These are phyloP conservation scores for Diversispora eburnea DNA, from an alignment of 192 early-diverging fungal genomes.

Conservation along the genomic window DNA sequence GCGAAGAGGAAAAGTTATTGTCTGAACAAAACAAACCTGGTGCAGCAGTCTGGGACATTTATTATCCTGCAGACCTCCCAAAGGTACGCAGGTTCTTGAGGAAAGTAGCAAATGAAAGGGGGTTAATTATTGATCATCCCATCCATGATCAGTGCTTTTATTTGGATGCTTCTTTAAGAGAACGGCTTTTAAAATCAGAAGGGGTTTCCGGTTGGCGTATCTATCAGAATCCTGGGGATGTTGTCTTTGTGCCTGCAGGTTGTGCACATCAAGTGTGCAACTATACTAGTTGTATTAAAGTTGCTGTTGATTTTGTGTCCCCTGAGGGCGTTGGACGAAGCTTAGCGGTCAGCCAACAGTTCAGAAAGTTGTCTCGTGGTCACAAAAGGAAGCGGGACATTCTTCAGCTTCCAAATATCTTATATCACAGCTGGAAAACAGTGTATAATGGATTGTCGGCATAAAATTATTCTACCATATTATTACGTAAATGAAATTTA, in stretches of 20 bases:
- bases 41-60: conserved; percentile 67
- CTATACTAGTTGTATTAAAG: conserved; percentile 60
- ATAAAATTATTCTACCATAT: not conserved
- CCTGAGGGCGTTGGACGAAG: conserved; percentile 56
- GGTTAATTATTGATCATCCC: conserved; percentile 40
- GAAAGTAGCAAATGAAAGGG: conserved; percentile 20
- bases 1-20: not conserved
- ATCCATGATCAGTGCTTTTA: conserved; percentile 69
- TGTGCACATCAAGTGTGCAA: conserved; percentile 74
- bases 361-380: conserved; percentile 35
- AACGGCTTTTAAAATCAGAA: conserved; percentile 36
- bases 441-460: not conserved
- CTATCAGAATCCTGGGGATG: conserved; percentile 67
- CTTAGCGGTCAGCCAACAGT: conserved; percentile 44
- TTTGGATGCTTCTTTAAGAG: conserved; percentile 45
- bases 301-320: conserved; percentile 69
- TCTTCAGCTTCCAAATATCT: conserved; percentile 47
- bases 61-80: conserved; percentile 36
- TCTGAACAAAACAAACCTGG: conserved; percentile 25
- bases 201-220: conserved; percentile 53
- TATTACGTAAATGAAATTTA: not conserved
- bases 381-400: conserved; percentile 48
- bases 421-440: conserved; percentile 35
- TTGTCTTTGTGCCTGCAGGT: conserved; percentile 75
- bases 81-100: conserved; percentile 42